Evolutionary conservation across 23 red algal species (phyloP).

Genomic region (Agarophyton chilense): DNA sequence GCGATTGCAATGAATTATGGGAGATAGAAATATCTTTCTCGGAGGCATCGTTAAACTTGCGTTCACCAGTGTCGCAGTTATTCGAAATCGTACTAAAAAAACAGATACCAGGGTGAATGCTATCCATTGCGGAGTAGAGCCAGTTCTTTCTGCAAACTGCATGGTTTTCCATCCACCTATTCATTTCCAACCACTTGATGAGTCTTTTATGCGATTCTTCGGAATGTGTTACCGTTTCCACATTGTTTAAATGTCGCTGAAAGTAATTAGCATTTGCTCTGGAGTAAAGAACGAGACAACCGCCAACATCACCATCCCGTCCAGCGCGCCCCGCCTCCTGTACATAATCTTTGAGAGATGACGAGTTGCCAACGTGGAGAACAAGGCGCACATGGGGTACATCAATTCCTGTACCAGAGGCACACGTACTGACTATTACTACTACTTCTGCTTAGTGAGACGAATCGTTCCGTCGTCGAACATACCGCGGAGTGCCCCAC

Average conservation of each 20-base stretch:
- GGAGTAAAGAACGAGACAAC: not conserved
- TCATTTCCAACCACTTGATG: not conserved
- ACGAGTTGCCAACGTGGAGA: not conserved
- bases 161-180: not conserved
- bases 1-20: not conserved
- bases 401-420: conserved; percentile 20
- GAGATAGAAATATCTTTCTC: not conserved
- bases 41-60: not conserved
- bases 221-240: not conserved
- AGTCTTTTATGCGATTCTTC: not conserved
- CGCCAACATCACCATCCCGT: not conserved
- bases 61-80: not conserved
- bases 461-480: not conserved
- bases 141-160: not conserved
- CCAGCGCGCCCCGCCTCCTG: conserved; percentile 2
- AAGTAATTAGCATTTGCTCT: not conserved
- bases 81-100: not conserved
- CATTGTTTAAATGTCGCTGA: not conserved
- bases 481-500: not conserved
- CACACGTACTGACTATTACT: conserved; percentile 5
- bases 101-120: not conserved
- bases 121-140: not conserved
- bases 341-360: conserved; percentile 5
- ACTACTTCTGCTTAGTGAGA: not conserved
- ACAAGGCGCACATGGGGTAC: conserved; percentile 1